Evolutionary conservation across 495 filamentous ascomycete genomes (phyloP), one percentile per base, ranked within the genome.

Genomic region (Penicilliopsis zonata): DNA sequence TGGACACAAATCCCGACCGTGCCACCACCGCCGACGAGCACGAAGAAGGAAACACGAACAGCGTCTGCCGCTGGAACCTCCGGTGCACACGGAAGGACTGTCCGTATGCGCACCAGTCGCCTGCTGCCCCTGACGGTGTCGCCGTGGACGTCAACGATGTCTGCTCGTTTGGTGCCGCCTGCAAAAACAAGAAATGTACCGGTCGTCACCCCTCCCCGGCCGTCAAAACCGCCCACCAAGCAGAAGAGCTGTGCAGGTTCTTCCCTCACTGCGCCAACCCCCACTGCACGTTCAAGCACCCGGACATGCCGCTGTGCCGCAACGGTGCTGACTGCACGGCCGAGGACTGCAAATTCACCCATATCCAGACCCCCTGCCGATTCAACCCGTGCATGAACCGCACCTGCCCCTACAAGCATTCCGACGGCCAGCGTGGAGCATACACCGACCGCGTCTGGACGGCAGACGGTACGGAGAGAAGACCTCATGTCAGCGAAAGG

Each of bases 401-500:
- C 9, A 67, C 52, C 33, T 99, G 90, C 50, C 65, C 77, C 14
- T 96, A 84, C 67, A 86, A 87, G 53, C 90, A 99, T 54, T 77
- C 72, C 13, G 90, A 94, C 36, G 92, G 92, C 16, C 92, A 96
- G 53, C 46, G 77, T 54, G 64, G 70, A 16, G 64, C 65, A n/a
- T 86, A 84, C 57, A 63, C 76, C 23, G 84, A 94, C 56, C 94
- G 90, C 55, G 86, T 93, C 13, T 98, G 90, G 90, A 82, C 74
- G 19, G 66, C 82, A 4, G 73, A 65, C 12, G 30, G 46, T 17
- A 65, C 61, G 53, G 59, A 59, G 44, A 49, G 48, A 28, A 50
- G 50, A 61, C 49, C 62, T 36, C 83, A 86, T 55, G 74, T 94
- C 32, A 94, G 86, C 52, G 87, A 96, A 51, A 67, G 88, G 41